A percentile compares a stretch with the other conserved stretches of the same genome.
phyloP scores from a whole-genome alignment of 2,329 filamentous ascomycete species.

The Ophiostoma perfectum region DNA sequence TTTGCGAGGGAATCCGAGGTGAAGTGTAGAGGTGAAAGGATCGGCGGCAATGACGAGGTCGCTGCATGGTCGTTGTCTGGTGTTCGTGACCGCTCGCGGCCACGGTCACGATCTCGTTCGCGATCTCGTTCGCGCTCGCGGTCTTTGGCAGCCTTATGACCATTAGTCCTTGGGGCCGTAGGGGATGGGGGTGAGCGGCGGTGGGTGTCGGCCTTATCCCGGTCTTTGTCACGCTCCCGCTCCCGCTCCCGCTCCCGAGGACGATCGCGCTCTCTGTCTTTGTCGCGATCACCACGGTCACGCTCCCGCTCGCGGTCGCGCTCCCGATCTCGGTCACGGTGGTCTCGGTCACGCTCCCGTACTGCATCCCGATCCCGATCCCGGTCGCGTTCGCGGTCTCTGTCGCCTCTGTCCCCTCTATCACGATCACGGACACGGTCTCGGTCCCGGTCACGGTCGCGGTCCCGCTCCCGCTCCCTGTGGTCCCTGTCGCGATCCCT shows the following conservation, averaged over 20 bases:
- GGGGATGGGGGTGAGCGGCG: conserved; percentile 19
- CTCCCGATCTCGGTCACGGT: conserved; percentile 7
- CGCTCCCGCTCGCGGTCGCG: conserved; percentile 2
- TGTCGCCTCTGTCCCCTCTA: neutral
- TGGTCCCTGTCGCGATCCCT: conserved; percentile 7
- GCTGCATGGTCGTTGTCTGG: conserved; percentile 36
- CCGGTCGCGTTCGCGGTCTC: conserved; percentile 9
- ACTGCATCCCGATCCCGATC: conserved; percentile 14
- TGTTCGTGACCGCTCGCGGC: conserved; percentile 29
- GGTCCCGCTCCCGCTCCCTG: neutral
- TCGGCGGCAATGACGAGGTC: conserved; percentile 43
- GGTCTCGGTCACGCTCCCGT: neutral
- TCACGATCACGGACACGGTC: conserved; percentile 16
- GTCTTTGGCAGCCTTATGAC: conserved; percentile 14
- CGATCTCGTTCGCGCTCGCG: conserved; percentile 17
- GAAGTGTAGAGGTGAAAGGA: conserved; percentile 50
- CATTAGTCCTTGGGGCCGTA: conserved; percentile 9
- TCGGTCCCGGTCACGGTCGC: conserved; percentile 13
- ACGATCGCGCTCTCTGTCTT: conserved; percentile 8
- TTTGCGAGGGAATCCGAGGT: conserved; percentile 30
- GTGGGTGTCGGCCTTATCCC: neutral
- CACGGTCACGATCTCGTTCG: neutral
- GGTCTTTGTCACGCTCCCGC: conserved; percentile 17
- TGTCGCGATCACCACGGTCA: conserved; percentile 9
- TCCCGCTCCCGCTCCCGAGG: conserved; percentile 16